Base-by-base conservation (phyloP, 805 yeast species). In the Lipomyces yamadae region DNA sequence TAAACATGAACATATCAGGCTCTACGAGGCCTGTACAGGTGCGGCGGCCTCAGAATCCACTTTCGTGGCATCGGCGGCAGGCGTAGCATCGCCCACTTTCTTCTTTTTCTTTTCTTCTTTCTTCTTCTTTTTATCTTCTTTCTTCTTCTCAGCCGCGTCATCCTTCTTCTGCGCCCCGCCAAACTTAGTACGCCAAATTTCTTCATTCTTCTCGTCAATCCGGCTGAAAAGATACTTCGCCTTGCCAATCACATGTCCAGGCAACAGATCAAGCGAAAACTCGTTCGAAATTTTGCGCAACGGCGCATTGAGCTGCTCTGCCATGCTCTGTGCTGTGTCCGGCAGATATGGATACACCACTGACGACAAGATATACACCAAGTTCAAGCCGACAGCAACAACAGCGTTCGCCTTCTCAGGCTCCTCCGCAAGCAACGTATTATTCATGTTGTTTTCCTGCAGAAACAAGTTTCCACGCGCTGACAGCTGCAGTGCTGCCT, bases 401-500 rank as follows among this genome's bases (percentile, higher is more conserved):
- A 94, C 97, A 2, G 97, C 97, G 75, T 92, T 97, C 13, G 97
- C 86, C 74, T 86, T 87, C 42, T 84, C 91, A 56, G 97, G 96
- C 59, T 80, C 77, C 75, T 91, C 86, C 64, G 86, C 85, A 79
- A 87, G 91, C 71, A 93, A 82, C 8, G 90, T 82, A 83, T 95
- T 95, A 79, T 94, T 98, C 74, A 95, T 84, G 81, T 93, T 93
- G 81, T 93, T 92, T 61, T 94, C 99, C 81, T 95, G 99, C 78
- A 95, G 84, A 84, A 94, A 95, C 78, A 84, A 90, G 81, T 95
- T 95, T 79, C 99, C 99, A 74, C 97, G 87, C 29, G 96, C 86
- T 66, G 97, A 90, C 65, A 95, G 82, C 39, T 90, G 83, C 97
- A 95, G 92, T 68, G 97, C 97, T 50, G 87, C 78, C 78, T 93